phyloP scores from a whole-genome alignment of 2,329 filamentous ascomycete genomes.

The Emmonsia crescens region DNA sequence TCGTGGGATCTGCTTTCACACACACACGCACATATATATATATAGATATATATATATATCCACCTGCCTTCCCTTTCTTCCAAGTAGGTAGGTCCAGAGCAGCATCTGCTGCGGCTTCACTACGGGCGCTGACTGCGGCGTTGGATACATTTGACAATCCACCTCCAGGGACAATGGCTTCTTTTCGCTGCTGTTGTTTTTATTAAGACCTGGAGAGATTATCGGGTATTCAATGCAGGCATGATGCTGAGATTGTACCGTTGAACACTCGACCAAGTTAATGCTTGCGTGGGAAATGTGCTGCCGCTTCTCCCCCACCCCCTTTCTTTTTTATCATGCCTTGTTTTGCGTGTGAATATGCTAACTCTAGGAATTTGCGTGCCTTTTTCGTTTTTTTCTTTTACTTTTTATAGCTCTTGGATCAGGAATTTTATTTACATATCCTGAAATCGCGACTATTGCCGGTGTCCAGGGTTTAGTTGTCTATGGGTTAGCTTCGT shows the following conservation, averaged over 20 bases:
- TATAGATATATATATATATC: background rate
- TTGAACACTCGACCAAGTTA: constrained; percentile 95
- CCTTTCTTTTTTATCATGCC: constrained; percentile 19
- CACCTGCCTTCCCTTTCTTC: constrained; percentile 7
- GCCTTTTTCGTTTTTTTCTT: constrained; percentile 9
- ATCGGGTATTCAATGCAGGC: constrained; percentile 15
- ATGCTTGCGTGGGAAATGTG: constrained; percentile 98
- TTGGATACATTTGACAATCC: constrained; percentile 35
- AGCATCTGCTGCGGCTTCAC: constrained; percentile 48
- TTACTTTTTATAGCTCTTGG: constrained; percentile 53
- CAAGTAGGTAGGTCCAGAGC: constrained; percentile 7
- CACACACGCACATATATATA: background rate
- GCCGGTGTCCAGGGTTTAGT: constrained; percentile 68
- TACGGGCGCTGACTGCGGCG: constrained; percentile 64
- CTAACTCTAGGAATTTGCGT: constrained; percentile 35
- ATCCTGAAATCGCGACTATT: constrained; percentile 69
- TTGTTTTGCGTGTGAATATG: constrained; percentile 12
- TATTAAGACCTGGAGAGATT: constrained; percentile 18
- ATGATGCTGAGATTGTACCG: constrained; percentile 91
- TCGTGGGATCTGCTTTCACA: background rate
- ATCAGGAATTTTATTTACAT: constrained; percentile 72
- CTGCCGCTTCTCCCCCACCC: constrained; percentile 61
- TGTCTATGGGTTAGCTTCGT: constrained; percentile 62
- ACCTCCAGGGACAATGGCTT: constrained; percentile 31
- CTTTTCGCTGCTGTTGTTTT: constrained; percentile 4